These are phyloP conservation scores for Cenococcum geophilum DNA, from an alignment of 495 filamentous ascomycete species.

Conservation along the genomic window DNA sequence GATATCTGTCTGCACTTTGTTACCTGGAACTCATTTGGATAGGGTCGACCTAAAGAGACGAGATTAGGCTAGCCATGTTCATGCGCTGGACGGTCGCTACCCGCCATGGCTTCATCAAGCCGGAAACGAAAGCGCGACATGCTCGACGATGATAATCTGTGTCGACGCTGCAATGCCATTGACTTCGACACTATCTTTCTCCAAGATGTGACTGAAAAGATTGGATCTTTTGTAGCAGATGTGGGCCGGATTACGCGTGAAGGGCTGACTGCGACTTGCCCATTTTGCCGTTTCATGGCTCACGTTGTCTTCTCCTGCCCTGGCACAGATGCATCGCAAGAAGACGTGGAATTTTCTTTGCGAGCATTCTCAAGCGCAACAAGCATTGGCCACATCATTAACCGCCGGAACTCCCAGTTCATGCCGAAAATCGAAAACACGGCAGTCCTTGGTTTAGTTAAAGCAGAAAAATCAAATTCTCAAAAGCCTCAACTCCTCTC, in stretches of 20 bases:
- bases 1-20: too few relatives aligned
- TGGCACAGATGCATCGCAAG: not conserved
- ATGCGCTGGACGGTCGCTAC: not conserved
- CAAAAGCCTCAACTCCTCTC: not conserved
- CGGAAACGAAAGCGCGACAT: not conserved
- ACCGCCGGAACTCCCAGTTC: not conserved
- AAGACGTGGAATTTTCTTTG: not conserved
- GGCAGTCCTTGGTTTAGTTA: conserved; percentile 1
- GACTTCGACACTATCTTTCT: not conserved
- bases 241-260: not conserved
- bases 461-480: conserved; percentile 1
- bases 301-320: not conserved
- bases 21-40: too few relatives aligned
- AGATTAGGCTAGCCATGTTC: not conserved
- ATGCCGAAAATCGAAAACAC: conserved; percentile 1
- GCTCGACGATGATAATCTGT: not conserved
- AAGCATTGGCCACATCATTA: not conserved
- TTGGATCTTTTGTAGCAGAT: not conserved
- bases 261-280: not conserved
- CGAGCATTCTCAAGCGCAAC: not conserved
- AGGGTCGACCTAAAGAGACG: not conserved
- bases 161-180: not conserved
- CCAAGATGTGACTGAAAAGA: not conserved
- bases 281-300: not conserved
- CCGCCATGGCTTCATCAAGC: not conserved